These are phyloP conservation scores for Psidium friedrichsthalianum DNA, from an alignment of 345 rosid genomes.

Conservation along the genomic window DNA sequence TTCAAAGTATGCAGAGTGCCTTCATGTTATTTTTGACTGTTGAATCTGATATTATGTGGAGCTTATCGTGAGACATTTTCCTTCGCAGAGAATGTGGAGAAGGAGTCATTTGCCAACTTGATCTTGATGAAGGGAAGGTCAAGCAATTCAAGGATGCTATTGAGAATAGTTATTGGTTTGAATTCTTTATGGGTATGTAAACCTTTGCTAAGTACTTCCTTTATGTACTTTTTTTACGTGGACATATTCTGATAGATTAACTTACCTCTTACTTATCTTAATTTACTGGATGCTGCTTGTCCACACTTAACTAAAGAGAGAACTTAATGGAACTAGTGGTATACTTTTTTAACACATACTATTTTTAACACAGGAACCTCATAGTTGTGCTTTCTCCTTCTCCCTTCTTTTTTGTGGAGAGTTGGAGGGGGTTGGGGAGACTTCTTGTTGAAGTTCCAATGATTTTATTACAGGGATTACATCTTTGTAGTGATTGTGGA, in stretches of 20 bases:
- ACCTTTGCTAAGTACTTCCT: neutral
- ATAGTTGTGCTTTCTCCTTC: neutral
- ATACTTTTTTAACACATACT: neutral
- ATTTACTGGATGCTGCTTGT: too few relatives aligned
- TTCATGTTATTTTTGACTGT: neutral
- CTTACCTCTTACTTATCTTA: neutral
- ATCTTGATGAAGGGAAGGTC: constrained; percentile 58
- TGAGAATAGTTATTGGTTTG: constrained; percentile 87
- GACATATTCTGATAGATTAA: neutral
- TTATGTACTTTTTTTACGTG: neutral
- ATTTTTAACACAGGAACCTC: neutral
- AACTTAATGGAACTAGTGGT: neutral
- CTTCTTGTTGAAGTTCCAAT: neutral
- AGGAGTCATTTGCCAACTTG: constrained; percentile 44
- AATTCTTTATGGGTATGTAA: constrained; percentile 90
- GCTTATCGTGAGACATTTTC: neutral
- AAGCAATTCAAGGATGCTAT: constrained; percentile 81
- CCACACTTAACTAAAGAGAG: neutral
- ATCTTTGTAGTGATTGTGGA: neutral
- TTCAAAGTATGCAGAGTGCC: constrained; percentile 47
- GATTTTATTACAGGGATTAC: neutral
- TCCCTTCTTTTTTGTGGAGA: neutral
- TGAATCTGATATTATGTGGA: neutral
- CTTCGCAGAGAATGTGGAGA: constrained; percentile 53
- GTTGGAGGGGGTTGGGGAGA: neutral